Percentiles rank a stretch among this genome's conserved stretches.
These are phyloP conservation scores for Aegilops tauschii DNA, from an alignment of 176 grass and related monocot genomes.

Conservation along the genomic window DNA sequence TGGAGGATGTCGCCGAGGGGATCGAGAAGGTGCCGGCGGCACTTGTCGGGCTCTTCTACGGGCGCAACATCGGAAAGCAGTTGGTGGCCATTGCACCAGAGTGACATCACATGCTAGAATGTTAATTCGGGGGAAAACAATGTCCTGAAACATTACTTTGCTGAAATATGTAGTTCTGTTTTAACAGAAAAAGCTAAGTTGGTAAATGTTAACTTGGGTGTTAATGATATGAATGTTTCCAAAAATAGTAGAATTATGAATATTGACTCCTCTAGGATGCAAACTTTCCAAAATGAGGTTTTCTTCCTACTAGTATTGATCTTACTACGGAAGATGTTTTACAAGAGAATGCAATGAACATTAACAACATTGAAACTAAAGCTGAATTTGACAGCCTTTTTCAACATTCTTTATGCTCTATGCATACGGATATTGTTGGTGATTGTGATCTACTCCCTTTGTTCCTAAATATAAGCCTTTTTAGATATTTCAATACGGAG, in stretches of 20 bases:
- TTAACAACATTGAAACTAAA: too few species aligned
- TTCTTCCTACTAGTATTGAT: neutral
- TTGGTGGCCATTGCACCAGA: neutral
- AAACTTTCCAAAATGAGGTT: neutral
- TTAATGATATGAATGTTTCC: neutral
- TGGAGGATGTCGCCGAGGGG: neutral
- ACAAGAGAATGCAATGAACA: too few species aligned
- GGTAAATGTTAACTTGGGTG: neutral
- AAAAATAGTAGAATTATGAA: neutral
- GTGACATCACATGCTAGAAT: neutral
- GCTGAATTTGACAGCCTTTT: too few species aligned
- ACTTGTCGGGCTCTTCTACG: neutral
- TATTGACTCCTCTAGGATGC: neutral
- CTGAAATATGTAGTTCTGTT: neutral
- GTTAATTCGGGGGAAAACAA: neutral
- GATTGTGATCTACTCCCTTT: too few species aligned
- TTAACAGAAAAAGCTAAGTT: neutral
- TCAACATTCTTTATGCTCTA: too few species aligned
- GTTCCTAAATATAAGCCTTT: too few species aligned
- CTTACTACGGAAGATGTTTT: too few species aligned
- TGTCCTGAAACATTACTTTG: neutral
- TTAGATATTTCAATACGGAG: too few species aligned
- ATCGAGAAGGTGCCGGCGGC: neutral
- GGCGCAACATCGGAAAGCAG: neutral
- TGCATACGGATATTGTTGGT: too few species aligned